phyloP scores from a whole-genome alignment of 202 grass and related monocot species.

The Schoenoplectus triqueter region DNA sequence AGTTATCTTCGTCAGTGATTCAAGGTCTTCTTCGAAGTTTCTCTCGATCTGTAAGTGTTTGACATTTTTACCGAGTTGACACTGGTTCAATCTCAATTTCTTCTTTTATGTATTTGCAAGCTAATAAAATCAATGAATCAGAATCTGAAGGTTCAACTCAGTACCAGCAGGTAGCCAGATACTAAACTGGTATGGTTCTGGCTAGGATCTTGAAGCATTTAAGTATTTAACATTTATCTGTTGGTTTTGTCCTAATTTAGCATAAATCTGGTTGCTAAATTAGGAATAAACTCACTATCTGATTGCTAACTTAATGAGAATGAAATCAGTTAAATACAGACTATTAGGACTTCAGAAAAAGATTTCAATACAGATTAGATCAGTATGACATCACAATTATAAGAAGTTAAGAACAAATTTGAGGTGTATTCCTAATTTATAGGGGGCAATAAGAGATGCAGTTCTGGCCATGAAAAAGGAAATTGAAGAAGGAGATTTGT shows the following conservation, averaged over 20 bases:
- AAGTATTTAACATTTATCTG: no score
- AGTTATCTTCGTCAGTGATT: slow-evolving; percentile 52
- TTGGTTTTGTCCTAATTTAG: no score
- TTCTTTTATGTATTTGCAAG: no score
- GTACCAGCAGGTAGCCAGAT: not conserved
- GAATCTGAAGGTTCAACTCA: not conserved
- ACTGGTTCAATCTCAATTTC: no score
- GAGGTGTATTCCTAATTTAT: slow-evolving; percentile 9
- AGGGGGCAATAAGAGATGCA: slow-evolving; percentile 78
- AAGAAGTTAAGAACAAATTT: not conserved
- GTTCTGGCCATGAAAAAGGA: slow-evolving; percentile 77
- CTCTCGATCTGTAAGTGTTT: slow-evolving; percentile 61
- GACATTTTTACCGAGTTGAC: not conserved
- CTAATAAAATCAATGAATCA: not conserved
- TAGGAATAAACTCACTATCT: no score
- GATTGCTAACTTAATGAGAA: no score
- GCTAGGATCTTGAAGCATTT: no score
- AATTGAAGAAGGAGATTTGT: slow-evolving; percentile 72
- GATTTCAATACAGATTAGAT: not conserved
- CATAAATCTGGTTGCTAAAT: no score
- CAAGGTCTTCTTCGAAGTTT: slow-evolving; percentile 65
- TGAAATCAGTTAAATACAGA: slow-evolving; percentile 15
- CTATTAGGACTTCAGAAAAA: not conserved
- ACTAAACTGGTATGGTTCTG: not conserved
- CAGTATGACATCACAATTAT: not conserved